Conservation (phyloP, 441 rosid genomes). For the Macaranga tanarius region DNA sequence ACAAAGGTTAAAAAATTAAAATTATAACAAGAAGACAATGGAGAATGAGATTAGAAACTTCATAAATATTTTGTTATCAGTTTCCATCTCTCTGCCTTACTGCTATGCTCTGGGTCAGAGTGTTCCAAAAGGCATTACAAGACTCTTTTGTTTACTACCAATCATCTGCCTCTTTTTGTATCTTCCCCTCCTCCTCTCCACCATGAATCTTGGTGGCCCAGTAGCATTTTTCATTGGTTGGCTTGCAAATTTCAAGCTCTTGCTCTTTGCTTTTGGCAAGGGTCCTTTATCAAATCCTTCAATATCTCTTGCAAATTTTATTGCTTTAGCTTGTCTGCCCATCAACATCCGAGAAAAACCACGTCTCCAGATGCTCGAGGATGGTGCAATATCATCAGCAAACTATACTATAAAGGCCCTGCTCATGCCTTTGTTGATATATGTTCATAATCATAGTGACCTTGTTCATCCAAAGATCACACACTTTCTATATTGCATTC, state of each 20-base stretch:
- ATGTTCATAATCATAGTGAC: slow-evolving; percentile 13
- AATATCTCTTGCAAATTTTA: slow-evolving; percentile 40
- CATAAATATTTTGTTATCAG: slow-evolving; percentile 42
- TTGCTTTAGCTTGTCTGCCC: slow-evolving; percentile 54
- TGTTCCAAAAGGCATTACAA: slow-evolving; percentile 38
- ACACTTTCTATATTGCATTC: slow-evolving; percentile 34
- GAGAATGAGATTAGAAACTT: slow-evolving; percentile 42
- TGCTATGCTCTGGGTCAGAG: slow-evolving; percentile 41
- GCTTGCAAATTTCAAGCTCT: slow-evolving; percentile 70
- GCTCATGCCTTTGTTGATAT: slow-evolving; percentile 14
- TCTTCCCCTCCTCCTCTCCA: slow-evolving; percentile 51
- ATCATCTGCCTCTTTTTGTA: slow-evolving; percentile 38
- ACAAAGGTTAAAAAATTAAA: neutral
- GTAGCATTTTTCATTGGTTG: slow-evolving; percentile 52
- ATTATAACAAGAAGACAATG: slow-evolving; percentile 1
- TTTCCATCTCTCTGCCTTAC: slow-evolving; percentile 38
- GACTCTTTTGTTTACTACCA: slow-evolving; percentile 56
- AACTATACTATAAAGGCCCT: slow-evolving; percentile 29
- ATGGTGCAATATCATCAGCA: slow-evolving; percentile 23
- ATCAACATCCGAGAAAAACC: slow-evolving; percentile 36
- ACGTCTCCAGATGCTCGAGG: slow-evolving; percentile 6
- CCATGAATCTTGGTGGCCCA: slow-evolving; percentile 32
- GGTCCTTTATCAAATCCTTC: slow-evolving; percentile 47
- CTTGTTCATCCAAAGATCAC: slow-evolving; percentile 30
- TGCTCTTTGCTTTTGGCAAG: slow-evolving; percentile 57